Base-by-base conservation (phyloP, 345 rosid species). In the Lenwebbia sp. region DNA sequence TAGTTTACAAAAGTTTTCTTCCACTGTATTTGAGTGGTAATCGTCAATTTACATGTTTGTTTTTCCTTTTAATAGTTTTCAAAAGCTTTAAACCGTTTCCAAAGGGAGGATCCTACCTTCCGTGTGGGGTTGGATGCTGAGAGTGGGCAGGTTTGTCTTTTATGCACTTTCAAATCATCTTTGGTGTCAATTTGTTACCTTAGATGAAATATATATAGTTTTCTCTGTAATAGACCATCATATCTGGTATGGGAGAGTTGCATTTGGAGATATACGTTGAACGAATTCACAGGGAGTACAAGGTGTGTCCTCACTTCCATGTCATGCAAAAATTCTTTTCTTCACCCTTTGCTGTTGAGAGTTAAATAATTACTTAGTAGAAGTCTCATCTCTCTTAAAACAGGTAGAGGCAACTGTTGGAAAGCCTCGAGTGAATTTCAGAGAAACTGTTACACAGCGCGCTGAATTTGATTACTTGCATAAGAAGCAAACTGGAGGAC, bases 211-310 rank as follows among this genome's bases (percentile, higher is more conserved):
- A 26, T 13, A 37, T 13, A 30, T 37, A 10, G 26, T 53, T 75
- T 49, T 15, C 37, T 86, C 49, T 19, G 14, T 88, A 22, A 84
- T 90, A 98, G 99, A 98, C 99, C 26, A 98, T 98, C 87, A 96
- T 98, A 87, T 95, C 99, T 88, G 99, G 99, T 87, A 98, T 98
- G 99, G 99, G 99, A 52, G 99, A 98, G 89, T 91, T 98, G 91
- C 99, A 96, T 92, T 90, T 98, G 92, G 99, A 98, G 87, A 91
- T 98, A 57, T 98, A 98, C 88, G 96, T 98, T 86, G 99, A 98
- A 88, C 97, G 99, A 83, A 98, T 98, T 65, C 91, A 96, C 51
- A 93, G 99, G 90, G 99, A 96, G 85, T 96, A 96, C 89, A 98
- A 95, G 98, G 99, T 96, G 54, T 54, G 76, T 83, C 70, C 87